Percentiles rank a stretch among this genome's conserved stretches.
Conservation (phyloP, 148 eudicot genomes). For the Fagopyrum tataricum region DNA sequence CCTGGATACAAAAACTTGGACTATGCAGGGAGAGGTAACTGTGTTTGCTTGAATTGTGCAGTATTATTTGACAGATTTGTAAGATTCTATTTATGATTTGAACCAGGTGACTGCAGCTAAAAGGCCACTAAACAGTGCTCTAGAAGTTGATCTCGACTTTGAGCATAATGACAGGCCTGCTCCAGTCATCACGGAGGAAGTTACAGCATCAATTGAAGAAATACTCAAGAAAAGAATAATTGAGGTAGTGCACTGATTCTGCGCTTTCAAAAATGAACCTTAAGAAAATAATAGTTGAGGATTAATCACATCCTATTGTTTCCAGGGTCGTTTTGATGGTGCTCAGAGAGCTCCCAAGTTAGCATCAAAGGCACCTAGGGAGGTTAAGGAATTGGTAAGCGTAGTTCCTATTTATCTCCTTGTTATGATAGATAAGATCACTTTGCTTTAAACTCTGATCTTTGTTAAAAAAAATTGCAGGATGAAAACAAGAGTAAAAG, state of each 20-base stretch:
- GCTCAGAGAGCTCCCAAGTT: constrained; percentile 66
- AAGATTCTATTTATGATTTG: constrained; percentile 11
- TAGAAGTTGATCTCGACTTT: constrained; percentile 89
- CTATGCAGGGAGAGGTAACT: constrained; percentile 89
- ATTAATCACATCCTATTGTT: constrained; percentile 6
- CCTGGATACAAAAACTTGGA: constrained; percentile 74
- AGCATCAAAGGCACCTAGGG: constrained; percentile 62
- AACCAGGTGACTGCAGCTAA: constrained; percentile 77
- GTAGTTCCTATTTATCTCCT: not conserved
- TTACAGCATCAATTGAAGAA: constrained; percentile 77
- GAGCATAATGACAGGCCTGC: constrained; percentile 92
- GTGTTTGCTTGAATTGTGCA: not conserved
- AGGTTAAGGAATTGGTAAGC: constrained; percentile 67
- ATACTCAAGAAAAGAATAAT: constrained; percentile 74
- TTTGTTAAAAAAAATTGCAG: constrained; percentile 38
- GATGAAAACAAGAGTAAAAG: constrained; percentile 92
- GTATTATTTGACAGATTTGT: not conserved
- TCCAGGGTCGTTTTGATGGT: constrained; percentile 75
- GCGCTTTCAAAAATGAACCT: not conserved
- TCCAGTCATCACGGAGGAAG: constrained; percentile 91
- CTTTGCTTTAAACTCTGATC: not conserved
- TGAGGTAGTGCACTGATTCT: constrained; percentile 44
- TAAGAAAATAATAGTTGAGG: not conserved
- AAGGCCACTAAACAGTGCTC: constrained; percentile 95
- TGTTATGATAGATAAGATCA: not conserved